These are phyloP conservation scores for Fusarium decemcellulare DNA, from an alignment of 2,329 filamentous ascomycete genomes.

Conservation along the genomic window DNA sequence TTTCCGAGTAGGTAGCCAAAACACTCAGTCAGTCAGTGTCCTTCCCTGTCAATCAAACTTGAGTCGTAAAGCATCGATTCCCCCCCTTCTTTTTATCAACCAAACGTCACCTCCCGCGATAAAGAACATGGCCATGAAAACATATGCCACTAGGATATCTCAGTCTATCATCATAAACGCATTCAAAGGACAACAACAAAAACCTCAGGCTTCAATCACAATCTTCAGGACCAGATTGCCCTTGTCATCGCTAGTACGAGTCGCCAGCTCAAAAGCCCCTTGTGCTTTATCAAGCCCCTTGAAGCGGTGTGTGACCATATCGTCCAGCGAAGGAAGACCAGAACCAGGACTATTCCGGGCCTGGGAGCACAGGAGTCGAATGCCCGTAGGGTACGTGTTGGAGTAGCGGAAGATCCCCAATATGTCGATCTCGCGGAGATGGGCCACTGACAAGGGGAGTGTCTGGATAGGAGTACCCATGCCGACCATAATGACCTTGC, in stretches of 20 bases:
- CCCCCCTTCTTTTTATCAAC: constrained; percentile 7
- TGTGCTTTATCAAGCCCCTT: constrained; percentile 74
- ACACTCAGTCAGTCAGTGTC: neutral
- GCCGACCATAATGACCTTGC: constrained; percentile 82
- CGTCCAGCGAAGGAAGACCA: constrained; percentile 74
- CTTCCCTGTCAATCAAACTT: too few relatives aligned
- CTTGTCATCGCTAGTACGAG: constrained; percentile 75
- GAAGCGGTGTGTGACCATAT: constrained; percentile 82
- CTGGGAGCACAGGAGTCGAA: constrained; percentile 69
- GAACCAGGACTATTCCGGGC: constrained; percentile 54
- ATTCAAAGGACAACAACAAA: constrained; percentile 8
- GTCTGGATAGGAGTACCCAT: constrained; percentile 86
- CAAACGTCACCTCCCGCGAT: constrained; percentile 1
- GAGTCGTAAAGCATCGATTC: neutral
- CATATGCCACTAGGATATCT: constrained; percentile 28
- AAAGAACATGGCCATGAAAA: constrained; percentile 1
- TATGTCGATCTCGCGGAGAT: constrained; percentile 82
- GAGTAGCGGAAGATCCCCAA: constrained; percentile 85
- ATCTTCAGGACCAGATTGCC: constrained; percentile 82
- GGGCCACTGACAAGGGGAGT: constrained; percentile 79
- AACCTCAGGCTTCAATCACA: constrained; percentile 68
- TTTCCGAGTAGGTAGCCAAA: neutral
- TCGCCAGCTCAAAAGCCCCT: constrained; percentile 78
- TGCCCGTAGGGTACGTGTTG: constrained; percentile 81
- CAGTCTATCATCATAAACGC: constrained; percentile 37